These are phyloP conservation scores for Sicyos edulis DNA, from an alignment of 306 rosid genomes.

Conservation along the genomic window DNA sequence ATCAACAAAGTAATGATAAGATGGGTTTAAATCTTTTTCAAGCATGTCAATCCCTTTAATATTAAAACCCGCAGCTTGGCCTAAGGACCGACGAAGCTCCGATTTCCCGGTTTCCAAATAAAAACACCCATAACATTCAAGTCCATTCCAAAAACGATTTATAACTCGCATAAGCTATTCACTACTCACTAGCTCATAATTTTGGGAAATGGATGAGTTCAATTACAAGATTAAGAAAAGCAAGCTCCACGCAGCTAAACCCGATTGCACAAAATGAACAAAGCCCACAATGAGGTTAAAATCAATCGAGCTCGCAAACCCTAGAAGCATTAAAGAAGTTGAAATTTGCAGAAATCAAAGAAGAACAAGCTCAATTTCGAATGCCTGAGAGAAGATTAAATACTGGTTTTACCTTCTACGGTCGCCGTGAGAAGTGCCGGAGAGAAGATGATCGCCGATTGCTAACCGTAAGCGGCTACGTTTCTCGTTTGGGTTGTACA, in stretches of 20 bases:
- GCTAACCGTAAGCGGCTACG: conserved; percentile 43
- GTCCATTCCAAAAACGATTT: too few relatives aligned
- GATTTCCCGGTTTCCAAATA: too few relatives aligned
- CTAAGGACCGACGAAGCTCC: too few relatives aligned
- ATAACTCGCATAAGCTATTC: not conserved
- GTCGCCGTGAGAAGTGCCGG: conserved; percentile 58
- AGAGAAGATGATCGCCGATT: too few relatives aligned
- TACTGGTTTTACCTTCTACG: conserved; percentile 62
- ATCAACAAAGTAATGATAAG: too few relatives aligned
- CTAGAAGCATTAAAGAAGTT: not conserved
- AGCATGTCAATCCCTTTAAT: too few relatives aligned
- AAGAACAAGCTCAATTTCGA: not conserved
- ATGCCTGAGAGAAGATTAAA: not conserved
- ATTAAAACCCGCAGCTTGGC: too few relatives aligned
- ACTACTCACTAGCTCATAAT: not conserved
- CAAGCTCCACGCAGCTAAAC: not conserved
- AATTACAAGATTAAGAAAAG: not conserved
- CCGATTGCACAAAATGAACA: not conserved
- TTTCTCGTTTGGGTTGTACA: too few relatives aligned
- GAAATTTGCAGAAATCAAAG: not conserved
- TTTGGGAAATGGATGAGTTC: not conserved
- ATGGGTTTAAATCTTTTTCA: too few relatives aligned
- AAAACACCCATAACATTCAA: too few relatives aligned
- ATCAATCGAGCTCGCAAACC: not conserved
- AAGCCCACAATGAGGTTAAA: not conserved